Percentiles rank a stretch among this genome's conserved stretches.
Conservation (phyloP, 2,329 filamentous ascomycete species). For the Sporothrix humicola region DNA sequence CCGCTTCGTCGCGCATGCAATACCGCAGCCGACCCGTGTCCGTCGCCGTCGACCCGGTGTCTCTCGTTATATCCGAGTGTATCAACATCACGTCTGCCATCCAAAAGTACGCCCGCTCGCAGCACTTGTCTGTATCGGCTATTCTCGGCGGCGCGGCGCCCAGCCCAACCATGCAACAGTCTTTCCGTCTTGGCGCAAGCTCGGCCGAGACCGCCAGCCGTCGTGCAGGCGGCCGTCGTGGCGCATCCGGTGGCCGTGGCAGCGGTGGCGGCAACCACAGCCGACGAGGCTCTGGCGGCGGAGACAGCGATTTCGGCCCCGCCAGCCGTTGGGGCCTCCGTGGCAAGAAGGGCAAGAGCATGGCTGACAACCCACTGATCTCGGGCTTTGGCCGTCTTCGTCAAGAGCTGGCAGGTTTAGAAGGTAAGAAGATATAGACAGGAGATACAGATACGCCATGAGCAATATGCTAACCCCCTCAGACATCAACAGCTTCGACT, state of each 20-base stretch:
- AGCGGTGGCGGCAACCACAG: constrained; percentile 49
- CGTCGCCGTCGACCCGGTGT: constrained; percentile 87
- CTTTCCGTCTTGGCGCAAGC: constrained; percentile 41
- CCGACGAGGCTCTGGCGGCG: constrained; percentile 51
- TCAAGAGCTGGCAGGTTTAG: constrained; percentile 83
- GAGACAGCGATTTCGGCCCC: constrained; percentile 57
- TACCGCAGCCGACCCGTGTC: constrained; percentile 69
- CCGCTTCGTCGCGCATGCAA: constrained; percentile 55
- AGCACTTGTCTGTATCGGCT: constrained; percentile 92
- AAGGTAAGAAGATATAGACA: constrained; percentile 52
- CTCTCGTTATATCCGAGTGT: constrained; percentile 96
- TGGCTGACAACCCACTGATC: constrained; percentile 97
- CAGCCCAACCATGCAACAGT: constrained; percentile 51
- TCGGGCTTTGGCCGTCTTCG: constrained; percentile 89
- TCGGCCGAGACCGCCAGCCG: constrained; percentile 18
- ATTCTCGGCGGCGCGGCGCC: constrained; percentile 79
- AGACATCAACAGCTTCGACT: constrained; percentile 90
- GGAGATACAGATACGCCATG: no score
- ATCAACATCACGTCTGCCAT: constrained; percentile 98
- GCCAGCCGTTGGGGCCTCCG: constrained; percentile 90
- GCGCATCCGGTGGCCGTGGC: constrained; percentile 51
- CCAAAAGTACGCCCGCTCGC: constrained; percentile 95
- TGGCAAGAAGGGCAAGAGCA: constrained; percentile 94
- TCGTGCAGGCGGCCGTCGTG: constrained; percentile 29
- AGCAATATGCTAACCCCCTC: constrained; percentile 40